phyloP scores from a whole-genome alignment of 2,329 filamentous ascomycete genomes.

The Leptographium procerum region DNA sequence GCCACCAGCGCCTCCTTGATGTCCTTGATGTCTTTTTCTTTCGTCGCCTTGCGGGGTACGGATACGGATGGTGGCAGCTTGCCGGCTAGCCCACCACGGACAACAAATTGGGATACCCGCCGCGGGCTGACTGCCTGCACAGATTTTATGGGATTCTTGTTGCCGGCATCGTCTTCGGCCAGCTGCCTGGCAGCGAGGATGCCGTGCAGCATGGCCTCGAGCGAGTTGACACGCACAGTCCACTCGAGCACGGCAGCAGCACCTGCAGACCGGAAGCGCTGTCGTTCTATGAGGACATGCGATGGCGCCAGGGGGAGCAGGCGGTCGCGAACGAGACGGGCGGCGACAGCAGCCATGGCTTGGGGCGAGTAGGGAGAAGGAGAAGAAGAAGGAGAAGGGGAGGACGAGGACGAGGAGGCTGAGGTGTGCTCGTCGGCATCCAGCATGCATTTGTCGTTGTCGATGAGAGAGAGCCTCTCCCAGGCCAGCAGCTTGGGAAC shows the following conservation, averaged over 20 bases:
- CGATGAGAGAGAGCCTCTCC: constrained; percentile 15
- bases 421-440: background rate
- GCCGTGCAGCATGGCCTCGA: constrained; percentile 73
- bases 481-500: constrained; percentile 15
- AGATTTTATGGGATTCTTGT: background rate
- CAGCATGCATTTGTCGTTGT: background rate
- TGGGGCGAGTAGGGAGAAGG: constrained; percentile 20
- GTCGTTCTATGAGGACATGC: constrained; percentile 56
- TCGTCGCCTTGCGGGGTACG: constrained; percentile 4
- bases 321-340: constrained; percentile 21
- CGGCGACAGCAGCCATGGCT: constrained; percentile 22
- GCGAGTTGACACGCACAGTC: constrained; percentile 70
- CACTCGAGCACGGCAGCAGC: constrained; percentile 61
- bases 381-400: background rate
- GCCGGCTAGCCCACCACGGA: constrained; percentile 13
- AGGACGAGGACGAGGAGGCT: background rate
- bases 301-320: constrained; percentile 45
- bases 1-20: constrained; percentile 15
- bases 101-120: constrained; percentile 42
- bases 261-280: constrained; percentile 52
- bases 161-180: constrained; percentile 22
- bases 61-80: background rate
- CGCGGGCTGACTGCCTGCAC: constrained; percentile 40
- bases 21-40: constrained; percentile 15
- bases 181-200: constrained; percentile 45